These are phyloP conservation scores for Artomyces pyxidatus DNA, from an alignment of 768 basidiomycete species.

Conservation along the genomic window DNA sequence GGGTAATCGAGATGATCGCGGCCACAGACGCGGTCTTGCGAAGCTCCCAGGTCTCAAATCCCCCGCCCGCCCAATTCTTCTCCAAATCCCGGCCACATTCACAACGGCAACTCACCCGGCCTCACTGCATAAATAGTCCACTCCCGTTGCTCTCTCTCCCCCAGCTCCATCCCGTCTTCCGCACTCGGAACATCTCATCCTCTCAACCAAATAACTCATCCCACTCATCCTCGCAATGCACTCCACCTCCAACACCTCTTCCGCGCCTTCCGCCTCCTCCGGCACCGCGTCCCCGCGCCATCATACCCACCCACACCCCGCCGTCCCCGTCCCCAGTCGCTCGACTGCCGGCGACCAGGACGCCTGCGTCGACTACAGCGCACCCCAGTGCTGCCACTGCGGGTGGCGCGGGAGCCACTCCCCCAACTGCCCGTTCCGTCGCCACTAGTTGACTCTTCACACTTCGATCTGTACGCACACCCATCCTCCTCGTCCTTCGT, in stretches of 20 bases:
- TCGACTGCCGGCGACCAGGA: conserved; percentile 19
- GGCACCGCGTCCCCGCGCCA: conserved; percentile 3
- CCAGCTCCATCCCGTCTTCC: not conserved
- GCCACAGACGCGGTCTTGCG: not conserved
- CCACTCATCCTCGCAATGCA: not conserved
- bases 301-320: conserved; percentile 14
- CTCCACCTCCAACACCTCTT: not conserved
- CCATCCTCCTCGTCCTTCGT: not conserved
- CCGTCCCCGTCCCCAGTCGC: conserved; percentile 6
- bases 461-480: not conserved
- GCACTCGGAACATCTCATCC: not conserved
- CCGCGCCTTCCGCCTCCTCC: not conserved
- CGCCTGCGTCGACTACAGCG: conserved; percentile 36
- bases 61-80: too few relatives aligned
- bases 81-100: not conserved
- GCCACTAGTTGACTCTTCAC: conserved; percentile 22
- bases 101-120: not conserved
- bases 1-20: too few relatives aligned
- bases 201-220: not conserved
- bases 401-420: conserved; percentile 50
- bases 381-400: conserved; percentile 67
- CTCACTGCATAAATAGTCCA: not conserved
- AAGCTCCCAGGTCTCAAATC: too few relatives aligned
- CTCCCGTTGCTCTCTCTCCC: not conserved
- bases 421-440: conserved; percentile 51